Conservation (phyloP, 2,329 filamentous ascomycete species). For the Metarhizium sp. region DNA sequence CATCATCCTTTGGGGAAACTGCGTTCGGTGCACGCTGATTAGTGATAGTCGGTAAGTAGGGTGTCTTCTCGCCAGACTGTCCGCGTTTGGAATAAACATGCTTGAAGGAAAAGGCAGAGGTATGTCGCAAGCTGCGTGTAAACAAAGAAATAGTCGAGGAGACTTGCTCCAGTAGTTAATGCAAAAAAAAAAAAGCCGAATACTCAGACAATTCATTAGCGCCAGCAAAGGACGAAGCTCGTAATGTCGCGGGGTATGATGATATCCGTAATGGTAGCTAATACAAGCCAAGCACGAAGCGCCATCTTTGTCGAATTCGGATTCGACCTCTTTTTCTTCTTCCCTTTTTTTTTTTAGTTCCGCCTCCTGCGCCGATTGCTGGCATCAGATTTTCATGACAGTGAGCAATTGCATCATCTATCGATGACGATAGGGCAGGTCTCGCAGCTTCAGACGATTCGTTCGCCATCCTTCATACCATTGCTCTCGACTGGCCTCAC, state of each 20-base stretch:
- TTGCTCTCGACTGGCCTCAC: conserved; percentile 80
- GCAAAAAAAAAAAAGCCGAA: not conserved
- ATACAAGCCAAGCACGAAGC: not conserved
- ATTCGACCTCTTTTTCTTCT: too few species aligned
- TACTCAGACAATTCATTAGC: not conserved
- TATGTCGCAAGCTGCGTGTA: conserved; percentile 1
- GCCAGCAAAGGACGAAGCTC: not conserved
- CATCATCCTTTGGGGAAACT: not conserved
- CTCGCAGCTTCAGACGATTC: conserved; percentile 49
- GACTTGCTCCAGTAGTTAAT: not conserved
- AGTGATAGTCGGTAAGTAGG: not conserved
- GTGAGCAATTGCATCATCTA: conserved; percentile 11
- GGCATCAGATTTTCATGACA: not conserved
- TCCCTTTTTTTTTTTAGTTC: too few species aligned
- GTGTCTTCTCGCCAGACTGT: not conserved
- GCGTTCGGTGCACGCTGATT: not conserved
- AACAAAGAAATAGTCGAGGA: not conserved
- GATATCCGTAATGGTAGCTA: not conserved
- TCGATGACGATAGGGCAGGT: conserved; percentile 28
- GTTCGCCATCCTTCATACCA: conserved; percentile 97
- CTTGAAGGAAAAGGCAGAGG: not conserved
- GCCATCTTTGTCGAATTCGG: not conserved
- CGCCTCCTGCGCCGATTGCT: not conserved
- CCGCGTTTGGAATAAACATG: not conserved
- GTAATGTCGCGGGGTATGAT: not conserved